Evolutionary conservation across 805 yeast species (phyloP).

Genomic region (Yamadazyma olivae): DNA sequence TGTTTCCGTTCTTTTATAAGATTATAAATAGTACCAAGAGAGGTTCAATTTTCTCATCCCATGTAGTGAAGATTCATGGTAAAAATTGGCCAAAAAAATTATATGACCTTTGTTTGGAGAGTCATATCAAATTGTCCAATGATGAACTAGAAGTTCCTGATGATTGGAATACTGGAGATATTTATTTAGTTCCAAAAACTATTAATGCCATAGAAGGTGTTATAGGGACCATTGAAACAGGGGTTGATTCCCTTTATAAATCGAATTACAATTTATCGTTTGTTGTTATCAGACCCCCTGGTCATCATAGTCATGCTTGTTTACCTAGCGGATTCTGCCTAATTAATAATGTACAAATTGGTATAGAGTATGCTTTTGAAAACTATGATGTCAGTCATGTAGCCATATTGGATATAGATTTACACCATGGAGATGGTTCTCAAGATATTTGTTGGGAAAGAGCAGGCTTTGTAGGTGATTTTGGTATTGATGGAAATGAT

Average conservation of each 20-base stretch:
- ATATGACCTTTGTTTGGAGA: constrained; percentile 53
- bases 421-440: constrained; percentile 88
- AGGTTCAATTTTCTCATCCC: constrained; percentile 51
- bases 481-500: constrained; percentile 48
- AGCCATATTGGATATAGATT: constrained; percentile 75
- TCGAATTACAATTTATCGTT: constrained; percentile 46
- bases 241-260: constrained; percentile 47
- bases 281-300: constrained; percentile 76
- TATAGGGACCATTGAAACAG: constrained; percentile 71
- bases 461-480: constrained; percentile 54
- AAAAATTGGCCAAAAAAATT: constrained; percentile 65
- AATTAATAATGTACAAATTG: constrained; percentile 77
- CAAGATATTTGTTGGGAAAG: constrained; percentile 84
- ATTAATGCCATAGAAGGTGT: constrained; percentile 73
- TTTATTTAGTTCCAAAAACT: constrained; percentile 66
- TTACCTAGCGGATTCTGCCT: constrained; percentile 85
- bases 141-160: constrained; percentile 72
- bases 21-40: constrained; percentile 45
- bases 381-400: constrained; percentile 71
- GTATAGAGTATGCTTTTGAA: constrained; percentile 70
- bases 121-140: constrained; percentile 50
- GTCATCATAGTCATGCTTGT: constrained; percentile 82
- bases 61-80: constrained; percentile 72
- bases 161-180: constrained; percentile 81
- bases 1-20: constrained; percentile 59